Conservation (phyloP, 1,139 yeast species). For the Pichia sp. region DNA sequence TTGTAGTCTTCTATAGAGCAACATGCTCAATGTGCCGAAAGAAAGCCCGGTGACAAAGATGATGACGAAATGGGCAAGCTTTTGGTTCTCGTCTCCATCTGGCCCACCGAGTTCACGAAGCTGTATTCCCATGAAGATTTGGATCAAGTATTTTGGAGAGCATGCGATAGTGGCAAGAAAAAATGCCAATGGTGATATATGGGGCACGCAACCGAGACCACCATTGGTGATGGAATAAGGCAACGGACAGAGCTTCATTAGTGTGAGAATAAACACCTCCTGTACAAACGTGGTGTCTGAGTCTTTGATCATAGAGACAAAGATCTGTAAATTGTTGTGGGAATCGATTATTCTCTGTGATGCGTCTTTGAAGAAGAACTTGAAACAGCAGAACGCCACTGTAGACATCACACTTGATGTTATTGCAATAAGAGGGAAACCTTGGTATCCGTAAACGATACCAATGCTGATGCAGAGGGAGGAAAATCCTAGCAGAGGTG, state of each 20-base stretch:
- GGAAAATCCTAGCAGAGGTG: slow-evolving; percentile 85
- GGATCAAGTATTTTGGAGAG: slow-evolving; percentile 76
- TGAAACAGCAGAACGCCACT: slow-evolving; percentile 63
- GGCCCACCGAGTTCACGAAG: slow-evolving; percentile 67
- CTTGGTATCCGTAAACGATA: slow-evolving; percentile 75
- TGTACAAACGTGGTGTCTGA: slow-evolving; percentile 44
- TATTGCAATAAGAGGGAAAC: slow-evolving; percentile 71
- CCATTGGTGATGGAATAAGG: slow-evolving; percentile 93
- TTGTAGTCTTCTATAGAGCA: slow-evolving; percentile 56
- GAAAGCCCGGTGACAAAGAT: slow-evolving; percentile 56
- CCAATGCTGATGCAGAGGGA: slow-evolving; percentile 68
- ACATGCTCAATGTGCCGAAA: slow-evolving; percentile 60
- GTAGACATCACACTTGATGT: slow-evolving; percentile 75
- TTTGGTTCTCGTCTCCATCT: slow-evolving; percentile 37
- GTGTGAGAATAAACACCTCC: slow-evolving; percentile 60
- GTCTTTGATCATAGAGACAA: slow-evolving; percentile 66
- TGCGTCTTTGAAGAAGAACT: slow-evolving; percentile 52
- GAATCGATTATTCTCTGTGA: slow-evolving; percentile 48
- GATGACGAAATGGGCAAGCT: slow-evolving; percentile 59
- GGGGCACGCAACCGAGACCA: slow-evolving; percentile 82
- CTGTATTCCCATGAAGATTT: slow-evolving; percentile 76
- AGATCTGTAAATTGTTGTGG: slow-evolving; percentile 68
- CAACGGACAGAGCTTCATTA: slow-evolving; percentile 82
- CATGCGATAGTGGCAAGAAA: slow-evolving; percentile 68
- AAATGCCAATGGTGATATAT: slow-evolving; percentile 58